Base-by-base conservation (phyloP, 352 stramenopile species). In the Peronospora belbahrii region DNA sequence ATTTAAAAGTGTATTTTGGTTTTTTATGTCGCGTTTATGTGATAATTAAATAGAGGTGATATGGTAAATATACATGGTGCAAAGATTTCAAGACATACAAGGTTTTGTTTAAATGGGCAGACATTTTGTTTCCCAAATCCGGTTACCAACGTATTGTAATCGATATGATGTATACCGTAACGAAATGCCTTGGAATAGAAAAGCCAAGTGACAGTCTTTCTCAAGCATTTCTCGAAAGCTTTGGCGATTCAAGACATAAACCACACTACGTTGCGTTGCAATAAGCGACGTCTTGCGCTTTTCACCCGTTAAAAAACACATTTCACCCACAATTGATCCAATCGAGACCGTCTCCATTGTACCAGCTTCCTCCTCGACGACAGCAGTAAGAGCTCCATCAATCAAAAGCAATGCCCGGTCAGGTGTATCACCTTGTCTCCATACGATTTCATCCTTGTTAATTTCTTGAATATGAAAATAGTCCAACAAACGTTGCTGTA, bases 121-220 rank as follows among this genome's bases (percentile, higher is more conserved):
- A 20, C 78, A 89, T 53, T 89, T 89, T 48, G 78, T 87, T 49
- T 89, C 78, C 78, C 78, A 89, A 52, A 89, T 89, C 31, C 78
- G 78, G 33, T 89, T 89, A 31, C 78, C 78, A 1, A 89, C 78
- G 45, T 89, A 89, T 38, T 89, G 78, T 34, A 87, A 63, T 13
- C 78, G 65, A 42, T 80, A 77, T 0, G 74, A 89, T 23, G 76
- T 85, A 54, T 89, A 89, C 3, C 74, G 68, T 18, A 89, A 46
- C 11, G 78, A 79, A 22, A 89, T 80, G 3, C 71, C 64, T 43
- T 89, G 78, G 42, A 89, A 86, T 6, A 87, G 58, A 42, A 87
- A 89, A 13, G 78, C 78, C 10, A 89, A 23, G 35, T 73, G 58
- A 41, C 70, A 80, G 39, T 89, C 78, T 1, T 74, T 64, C 4